These are phyloP conservation scores for Apiospora koreana DNA, from an alignment of 2,329 filamentous ascomycete genomes.

Conservation along the genomic window DNA sequence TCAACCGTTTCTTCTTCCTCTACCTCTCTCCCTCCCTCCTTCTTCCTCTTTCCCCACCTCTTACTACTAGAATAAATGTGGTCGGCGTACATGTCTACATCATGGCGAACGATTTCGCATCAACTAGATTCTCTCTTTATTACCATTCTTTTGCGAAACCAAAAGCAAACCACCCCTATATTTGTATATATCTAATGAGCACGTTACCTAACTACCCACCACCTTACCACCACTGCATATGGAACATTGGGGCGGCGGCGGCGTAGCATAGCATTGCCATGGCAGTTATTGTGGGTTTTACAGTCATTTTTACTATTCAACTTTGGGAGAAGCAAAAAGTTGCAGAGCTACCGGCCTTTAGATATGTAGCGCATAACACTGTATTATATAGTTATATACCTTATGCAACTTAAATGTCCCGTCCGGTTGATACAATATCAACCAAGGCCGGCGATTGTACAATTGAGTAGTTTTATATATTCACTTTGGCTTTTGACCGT, in stretches of 20 bases:
- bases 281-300: constrained; percentile 1
- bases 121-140: neutral
- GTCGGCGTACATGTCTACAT: neutral
- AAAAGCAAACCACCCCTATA: neutral
- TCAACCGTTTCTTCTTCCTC: neutral
- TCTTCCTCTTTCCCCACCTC: neutral
- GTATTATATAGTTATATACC: neutral
- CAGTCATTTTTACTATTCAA: neutral
- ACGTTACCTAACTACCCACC: neutral
- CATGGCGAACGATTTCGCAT: neutral
- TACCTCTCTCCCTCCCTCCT: neutral
- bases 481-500: too few species aligned
- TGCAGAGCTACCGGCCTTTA: neutral
- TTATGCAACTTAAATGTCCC: neutral
- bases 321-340: neutral
- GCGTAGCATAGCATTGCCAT: constrained; percentile 7
- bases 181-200: constrained; percentile 7
- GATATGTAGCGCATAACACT: neutral
- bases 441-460: neutral
- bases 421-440: neutral
- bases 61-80: neutral
- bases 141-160: neutral
- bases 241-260: neutral
- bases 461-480: neutral
- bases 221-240: neutral